Percentiles rank a stretch among this genome's conserved stretches.
Evolutionary conservation across 495 filamentous ascomycete genomes (phyloP).

Genomic region (Penicillium diatomitis): DNA sequence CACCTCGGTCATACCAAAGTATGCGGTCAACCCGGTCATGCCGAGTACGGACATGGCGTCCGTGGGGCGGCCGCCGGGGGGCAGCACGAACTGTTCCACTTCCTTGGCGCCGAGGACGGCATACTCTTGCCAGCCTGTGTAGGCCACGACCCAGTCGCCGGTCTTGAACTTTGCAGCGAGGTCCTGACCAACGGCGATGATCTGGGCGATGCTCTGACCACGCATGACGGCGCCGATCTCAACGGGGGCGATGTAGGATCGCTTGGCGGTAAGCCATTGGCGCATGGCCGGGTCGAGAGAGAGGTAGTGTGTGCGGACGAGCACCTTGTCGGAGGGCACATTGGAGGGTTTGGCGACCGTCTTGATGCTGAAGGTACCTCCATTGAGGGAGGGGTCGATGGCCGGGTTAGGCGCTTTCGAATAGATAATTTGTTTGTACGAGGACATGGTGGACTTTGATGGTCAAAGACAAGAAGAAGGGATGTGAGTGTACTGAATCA

Average conservation of each 20-base stretch:
- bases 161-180: slow-evolving; percentile 31
- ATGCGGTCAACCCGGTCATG: slow-evolving; percentile 55
- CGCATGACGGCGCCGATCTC: slow-evolving; percentile 60
- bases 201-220: slow-evolving; percentile 46
- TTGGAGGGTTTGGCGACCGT: slow-evolving; percentile 34
- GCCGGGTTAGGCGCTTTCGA: slow-evolving; percentile 27
- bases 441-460: slow-evolving; percentile 15
- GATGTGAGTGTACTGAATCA: too few species aligned
- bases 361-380: slow-evolving; percentile 47
- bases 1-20: slow-evolving; percentile 55
- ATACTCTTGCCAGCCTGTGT: slow-evolving; percentile 55
- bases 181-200: slow-evolving; percentile 34
- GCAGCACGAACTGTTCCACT: slow-evolving; percentile 36
- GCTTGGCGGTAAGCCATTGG: slow-evolving; percentile 58
- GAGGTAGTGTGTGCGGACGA: slow-evolving; percentile 58
- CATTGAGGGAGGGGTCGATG: slow-evolving; percentile 31
- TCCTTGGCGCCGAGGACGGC: slow-evolving; percentile 40
- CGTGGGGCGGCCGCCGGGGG: slow-evolving; percentile 38
- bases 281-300: slow-evolving; percentile 80
- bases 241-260: slow-evolving; percentile 62
- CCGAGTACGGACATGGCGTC: slow-evolving; percentile 53
- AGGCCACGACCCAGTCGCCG: slow-evolving; percentile 44
- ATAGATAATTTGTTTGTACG: slow-evolving; percentile 36
- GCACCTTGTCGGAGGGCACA: slow-evolving; percentile 50
- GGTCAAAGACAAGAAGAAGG: too few species aligned